phyloP scores from a whole-genome alignment of 441 rosid genomes.

The Croton setiger region DNA sequence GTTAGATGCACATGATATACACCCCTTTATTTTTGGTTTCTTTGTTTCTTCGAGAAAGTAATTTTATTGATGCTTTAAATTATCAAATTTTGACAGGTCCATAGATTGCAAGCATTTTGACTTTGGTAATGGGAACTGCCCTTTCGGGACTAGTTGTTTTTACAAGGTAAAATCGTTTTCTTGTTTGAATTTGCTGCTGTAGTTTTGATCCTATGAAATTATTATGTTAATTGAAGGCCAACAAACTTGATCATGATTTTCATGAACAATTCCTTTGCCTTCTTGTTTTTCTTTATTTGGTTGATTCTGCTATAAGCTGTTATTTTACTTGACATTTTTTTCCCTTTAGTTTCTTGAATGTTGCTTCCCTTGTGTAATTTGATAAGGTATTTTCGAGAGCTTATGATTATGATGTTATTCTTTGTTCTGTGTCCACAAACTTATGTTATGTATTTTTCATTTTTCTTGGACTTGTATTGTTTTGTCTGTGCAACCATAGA shows the following conservation, averaged over 20 bases:
- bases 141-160: conserved; percentile 94
- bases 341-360: not conserved
- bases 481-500: not conserved
- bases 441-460: not conserved
- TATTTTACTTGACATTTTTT: too few relatives aligned
- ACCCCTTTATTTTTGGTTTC: not conserved
- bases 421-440: not conserved
- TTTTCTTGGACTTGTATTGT: not conserved
- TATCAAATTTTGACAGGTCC: conserved; percentile 44
- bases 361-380: not conserved
- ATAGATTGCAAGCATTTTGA: conserved; percentile 94
- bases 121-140: conserved; percentile 90
- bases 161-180: conserved; percentile 61
- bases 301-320: not conserved
- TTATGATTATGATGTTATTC: not conserved
- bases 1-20: not conserved
- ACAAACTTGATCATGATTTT: not conserved
- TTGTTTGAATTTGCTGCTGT: not conserved
- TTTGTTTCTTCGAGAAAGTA: not conserved
- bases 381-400: not conserved
- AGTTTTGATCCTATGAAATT: not conserved
- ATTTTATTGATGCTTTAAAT: not conserved
- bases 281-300: not conserved
- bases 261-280: not conserved
- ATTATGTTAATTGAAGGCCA: conserved; percentile 2